phyloP scores from a whole-genome alignment of 805 yeast species.

The Hanseniaspora meyeri region DNA sequence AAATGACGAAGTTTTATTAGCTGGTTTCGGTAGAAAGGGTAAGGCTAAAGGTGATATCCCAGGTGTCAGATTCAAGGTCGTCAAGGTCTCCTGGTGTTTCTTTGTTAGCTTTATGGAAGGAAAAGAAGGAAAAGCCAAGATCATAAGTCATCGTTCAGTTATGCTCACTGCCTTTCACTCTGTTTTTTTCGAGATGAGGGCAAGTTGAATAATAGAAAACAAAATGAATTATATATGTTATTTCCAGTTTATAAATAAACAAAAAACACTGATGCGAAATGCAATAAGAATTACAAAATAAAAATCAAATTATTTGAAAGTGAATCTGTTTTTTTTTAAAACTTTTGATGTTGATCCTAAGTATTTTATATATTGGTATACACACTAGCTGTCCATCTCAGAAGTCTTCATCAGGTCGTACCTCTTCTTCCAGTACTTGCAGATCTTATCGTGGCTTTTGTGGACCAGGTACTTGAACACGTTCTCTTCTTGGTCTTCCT shows the following conservation, averaged over 20 bases:
- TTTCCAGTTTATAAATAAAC: not conserved
- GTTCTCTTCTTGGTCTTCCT: slow-evolving; percentile 3
- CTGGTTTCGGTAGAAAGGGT: slow-evolving; percentile 99
- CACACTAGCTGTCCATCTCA: not conserved
- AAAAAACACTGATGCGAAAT: not conserved
- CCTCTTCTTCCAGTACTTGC: slow-evolving; percentile 9
- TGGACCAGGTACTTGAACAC: slow-evolving; percentile 2
- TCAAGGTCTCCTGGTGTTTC: slow-evolving; percentile 99
- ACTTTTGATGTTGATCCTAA: too few species aligned
- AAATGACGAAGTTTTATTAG: slow-evolving; percentile 98
- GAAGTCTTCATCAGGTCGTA: not conserved
- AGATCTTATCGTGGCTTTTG: not conserved
- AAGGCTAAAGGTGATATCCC: slow-evolving; percentile 99
- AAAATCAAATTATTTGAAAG: not conserved
- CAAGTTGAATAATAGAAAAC: too few species aligned
- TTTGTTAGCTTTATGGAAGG: slow-evolving; percentile 98
- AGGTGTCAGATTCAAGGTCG: slow-evolving; percentile 99
- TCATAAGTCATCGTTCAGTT: slow-evolving; percentile 41
- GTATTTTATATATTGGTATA: not conserved
- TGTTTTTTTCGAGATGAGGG: too few species aligned
- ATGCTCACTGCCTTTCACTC: not conserved
- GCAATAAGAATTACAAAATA: not conserved
- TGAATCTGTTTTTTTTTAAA: not conserved
- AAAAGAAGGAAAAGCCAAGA: slow-evolving; percentile 99
- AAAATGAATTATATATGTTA: not conserved